Evolutionary conservation across 2,329 filamentous ascomycete genomes (phyloP), one percentile per base, ranked within the genome.

Genomic region (Dendrostoma leiphaemia): DNA sequence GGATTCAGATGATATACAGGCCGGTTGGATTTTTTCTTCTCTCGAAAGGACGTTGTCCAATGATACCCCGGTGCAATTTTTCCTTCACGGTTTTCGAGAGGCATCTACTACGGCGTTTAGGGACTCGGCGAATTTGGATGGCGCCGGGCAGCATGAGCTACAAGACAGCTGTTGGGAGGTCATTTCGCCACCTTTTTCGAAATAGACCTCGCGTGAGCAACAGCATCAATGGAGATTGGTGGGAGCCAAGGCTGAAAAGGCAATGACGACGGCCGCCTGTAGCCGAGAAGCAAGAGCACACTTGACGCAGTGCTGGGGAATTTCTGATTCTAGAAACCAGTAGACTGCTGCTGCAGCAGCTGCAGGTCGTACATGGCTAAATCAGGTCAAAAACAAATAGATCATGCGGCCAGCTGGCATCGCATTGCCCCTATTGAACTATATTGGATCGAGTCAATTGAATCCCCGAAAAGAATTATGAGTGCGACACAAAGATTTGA

Each of bases 51-150:
- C 32, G 44, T 19, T 32, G 28, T 35, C 40, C 31, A 38, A 53
- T 53, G 53, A 56, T 56, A 56, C 53, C 53, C 53, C 49, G 43
- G 32, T 46, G 53, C 37, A 38, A 45, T 48, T 43, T 49, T 43
- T 45, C 23, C 7, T 38, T 15, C n/a, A 48, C 43, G 46, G 23
- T 32, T 56, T 48, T 53, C 34, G 34, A 19, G 29, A 54, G 53
- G 40, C 49, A 53, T 47, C 29, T 23, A 15, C 49, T 31, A 53
- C 24, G 53, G 53, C 53, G 53, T 56, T 53, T 10, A 38, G 15
- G 53, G 37, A 12, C 35, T 31, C 17, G 35, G 7, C 35, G 49
- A 40, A 29, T 28, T 9, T 23, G 26, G 21, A 34, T 37, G 15
- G 15, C 6, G 9, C 17, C 28, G 10, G 8, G 7, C 26, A 32